Percentiles rank a stretch among this genome's conserved stretches.
These are phyloP conservation scores for Penicillium herquei DNA, from an alignment of 495 filamentous ascomycete genomes.

Conservation along the genomic window DNA sequence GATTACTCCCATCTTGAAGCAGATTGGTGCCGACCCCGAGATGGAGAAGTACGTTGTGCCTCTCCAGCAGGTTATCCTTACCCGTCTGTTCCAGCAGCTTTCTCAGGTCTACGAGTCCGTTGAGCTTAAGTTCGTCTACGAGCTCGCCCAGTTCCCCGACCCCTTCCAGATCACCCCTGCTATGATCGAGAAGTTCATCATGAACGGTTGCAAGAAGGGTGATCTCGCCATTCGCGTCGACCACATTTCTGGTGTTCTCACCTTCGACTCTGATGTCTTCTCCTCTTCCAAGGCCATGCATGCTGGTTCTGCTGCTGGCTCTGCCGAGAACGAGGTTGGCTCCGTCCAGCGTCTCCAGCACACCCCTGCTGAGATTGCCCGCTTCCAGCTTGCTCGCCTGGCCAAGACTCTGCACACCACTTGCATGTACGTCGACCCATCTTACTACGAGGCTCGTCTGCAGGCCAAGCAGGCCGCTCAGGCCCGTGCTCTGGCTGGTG, in stretches of 20 bases:
- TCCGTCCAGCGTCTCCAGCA: conserved; percentile 94
- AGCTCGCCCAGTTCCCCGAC: conserved; percentile 92
- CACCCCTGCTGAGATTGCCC: conserved; percentile 96
- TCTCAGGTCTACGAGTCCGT: conserved; percentile 99
- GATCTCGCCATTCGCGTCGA: conserved; percentile 95
- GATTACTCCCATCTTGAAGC: conserved; percentile 90
- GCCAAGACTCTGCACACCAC: conserved; percentile 89
- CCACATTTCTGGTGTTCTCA: conserved; percentile 89
- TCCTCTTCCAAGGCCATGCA: conserved; percentile 93
- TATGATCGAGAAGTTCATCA: conserved; percentile 99
- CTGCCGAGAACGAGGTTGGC: conserved; percentile 80
- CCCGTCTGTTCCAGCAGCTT: conserved; percentile 95
- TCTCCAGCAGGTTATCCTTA: conserved; percentile 97
- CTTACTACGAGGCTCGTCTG: conserved; percentile 74
- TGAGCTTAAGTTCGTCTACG: conserved; percentile 88
- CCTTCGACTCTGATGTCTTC: conserved; percentile 97
- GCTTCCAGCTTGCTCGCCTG: conserved; percentile 87
- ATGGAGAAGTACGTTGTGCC: conserved; percentile 96
- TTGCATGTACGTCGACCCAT: conserved; percentile 90
- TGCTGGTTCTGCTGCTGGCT: conserved; percentile 79
- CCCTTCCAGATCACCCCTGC: conserved; percentile 90
- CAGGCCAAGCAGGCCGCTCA: conserved; percentile 79
- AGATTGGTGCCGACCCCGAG: conserved; percentile 92
- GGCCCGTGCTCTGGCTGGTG: conserved; percentile 76
- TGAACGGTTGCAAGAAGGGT: conserved; percentile 99